Conservation (phyloP, 768 basidiomycete genomes). For the Filobasidium wieringae region DNA sequence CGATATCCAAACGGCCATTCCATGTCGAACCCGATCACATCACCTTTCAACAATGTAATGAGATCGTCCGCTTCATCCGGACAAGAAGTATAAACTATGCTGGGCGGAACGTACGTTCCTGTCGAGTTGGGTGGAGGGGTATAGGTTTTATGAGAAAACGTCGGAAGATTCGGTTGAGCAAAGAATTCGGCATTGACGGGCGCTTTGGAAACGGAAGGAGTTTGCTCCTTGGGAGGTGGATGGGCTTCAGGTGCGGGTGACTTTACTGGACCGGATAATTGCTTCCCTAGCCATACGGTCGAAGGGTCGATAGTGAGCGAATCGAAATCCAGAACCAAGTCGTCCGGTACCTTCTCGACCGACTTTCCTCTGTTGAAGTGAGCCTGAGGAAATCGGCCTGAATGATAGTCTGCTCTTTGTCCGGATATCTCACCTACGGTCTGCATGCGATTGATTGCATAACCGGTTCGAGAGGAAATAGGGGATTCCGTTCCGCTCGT, state of each 20-base stretch:
- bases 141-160: constrained; percentile 19
- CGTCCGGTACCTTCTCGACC: neutral
- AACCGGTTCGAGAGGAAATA: neutral
- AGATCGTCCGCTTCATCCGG: constrained; percentile 28
- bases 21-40: constrained; percentile 31
- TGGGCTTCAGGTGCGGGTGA: neutral
- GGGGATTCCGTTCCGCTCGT: neutral
- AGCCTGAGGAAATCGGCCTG: neutral
- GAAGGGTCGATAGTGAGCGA: neutral
- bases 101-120: constrained; percentile 18
- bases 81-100: constrained; percentile 25
- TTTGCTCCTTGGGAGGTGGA: neutral
- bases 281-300: neutral
- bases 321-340: neutral
- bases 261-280: neutral
- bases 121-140: neutral
- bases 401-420: neutral
- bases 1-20: constrained; percentile 28
- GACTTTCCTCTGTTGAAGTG: neutral
- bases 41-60: constrained; percentile 21
- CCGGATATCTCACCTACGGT: too few species aligned
- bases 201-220: neutral
- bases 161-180: neutral
- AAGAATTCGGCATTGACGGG: neutral
- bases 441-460: neutral